Conservation (phyloP, 2,329 filamentous ascomycete species). For the Ceratocystis eucalypticola region DNA sequence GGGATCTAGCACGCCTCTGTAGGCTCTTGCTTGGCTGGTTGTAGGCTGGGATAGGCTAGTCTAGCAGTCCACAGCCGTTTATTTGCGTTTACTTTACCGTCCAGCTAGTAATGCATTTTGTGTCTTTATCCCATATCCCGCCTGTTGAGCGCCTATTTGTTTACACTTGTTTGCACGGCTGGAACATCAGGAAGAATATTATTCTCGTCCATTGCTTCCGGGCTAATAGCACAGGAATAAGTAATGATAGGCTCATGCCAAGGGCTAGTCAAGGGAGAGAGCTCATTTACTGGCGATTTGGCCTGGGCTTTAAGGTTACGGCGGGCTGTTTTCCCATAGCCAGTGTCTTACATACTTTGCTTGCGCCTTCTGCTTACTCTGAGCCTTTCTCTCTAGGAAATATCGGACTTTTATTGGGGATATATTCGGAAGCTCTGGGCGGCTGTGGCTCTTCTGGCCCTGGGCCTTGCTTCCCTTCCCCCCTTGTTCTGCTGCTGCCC, state of each 20-base stretch:
- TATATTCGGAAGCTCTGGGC: background rate
- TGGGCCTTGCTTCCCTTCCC: background rate
- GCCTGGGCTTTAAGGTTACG: background rate
- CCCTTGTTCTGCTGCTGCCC: background rate
- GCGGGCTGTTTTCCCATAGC: background rate
- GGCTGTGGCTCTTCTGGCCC: background rate
- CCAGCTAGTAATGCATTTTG: no score
- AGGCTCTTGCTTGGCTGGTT: background rate
- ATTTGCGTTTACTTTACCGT: no score
- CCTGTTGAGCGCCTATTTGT: no score
- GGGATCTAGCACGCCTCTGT: background rate
- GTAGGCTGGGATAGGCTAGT: no score
- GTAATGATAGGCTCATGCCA: background rate
- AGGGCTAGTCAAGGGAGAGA: background rate
- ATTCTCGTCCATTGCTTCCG: no score
- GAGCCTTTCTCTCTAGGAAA: no score
- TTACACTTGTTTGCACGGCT: no score
- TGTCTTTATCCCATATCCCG: no score
- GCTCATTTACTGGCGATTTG: background rate
- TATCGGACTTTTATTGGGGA: no score
- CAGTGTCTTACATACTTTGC: background rate
- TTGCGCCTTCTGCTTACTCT: background rate
- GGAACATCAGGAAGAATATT: no score
- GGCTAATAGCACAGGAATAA: background rate
- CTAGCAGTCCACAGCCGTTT: no score